Evolutionary conservation across 768 basidiomycete genomes (phyloP).

Genomic region (Russula brevipes): DNA sequence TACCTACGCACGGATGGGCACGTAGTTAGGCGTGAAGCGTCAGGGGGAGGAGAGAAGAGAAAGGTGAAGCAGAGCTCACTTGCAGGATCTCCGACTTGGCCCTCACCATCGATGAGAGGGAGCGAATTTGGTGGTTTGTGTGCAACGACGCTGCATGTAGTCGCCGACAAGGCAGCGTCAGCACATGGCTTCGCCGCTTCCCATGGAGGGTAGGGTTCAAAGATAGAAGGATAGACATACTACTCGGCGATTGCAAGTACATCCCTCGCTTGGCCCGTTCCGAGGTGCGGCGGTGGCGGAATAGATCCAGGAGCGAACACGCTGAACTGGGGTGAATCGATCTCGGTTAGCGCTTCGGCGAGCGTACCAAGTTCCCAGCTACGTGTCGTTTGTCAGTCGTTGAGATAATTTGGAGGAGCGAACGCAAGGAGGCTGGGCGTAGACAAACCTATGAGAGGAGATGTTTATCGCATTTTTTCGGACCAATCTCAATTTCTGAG

Average conservation of each 20-base stretch:
- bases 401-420: too few relatives aligned
- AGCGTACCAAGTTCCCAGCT: constrained; percentile 60
- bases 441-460: constrained; percentile 16
- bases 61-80: constrained; percentile 33
- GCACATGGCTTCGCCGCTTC: not conserved
- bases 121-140: constrained; percentile 35
- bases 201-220: not conserved
- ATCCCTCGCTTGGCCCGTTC: constrained; percentile 34
- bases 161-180: not conserved
- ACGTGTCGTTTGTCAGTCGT: not conserved
- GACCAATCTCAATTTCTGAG: not conserved
- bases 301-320: constrained; percentile 43
- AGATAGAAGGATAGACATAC: constrained; percentile 28
- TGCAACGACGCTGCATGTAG: constrained; percentile 35
- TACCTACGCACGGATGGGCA: constrained; percentile 31
- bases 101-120: constrained; percentile 43
- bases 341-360: constrained; percentile 52
- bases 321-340: constrained; percentile 43
- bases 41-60: too few relatives aligned
- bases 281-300: constrained; percentile 36
- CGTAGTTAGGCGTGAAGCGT: too few relatives aligned
- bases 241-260: constrained; percentile 40
- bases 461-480: constrained; percentile 10
- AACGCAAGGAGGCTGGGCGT: too few relatives aligned
- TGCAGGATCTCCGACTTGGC: constrained; percentile 59